Base-by-base conservation (phyloP, 257 asterid genomes). In the Paraleonurus japonicus region DNA sequence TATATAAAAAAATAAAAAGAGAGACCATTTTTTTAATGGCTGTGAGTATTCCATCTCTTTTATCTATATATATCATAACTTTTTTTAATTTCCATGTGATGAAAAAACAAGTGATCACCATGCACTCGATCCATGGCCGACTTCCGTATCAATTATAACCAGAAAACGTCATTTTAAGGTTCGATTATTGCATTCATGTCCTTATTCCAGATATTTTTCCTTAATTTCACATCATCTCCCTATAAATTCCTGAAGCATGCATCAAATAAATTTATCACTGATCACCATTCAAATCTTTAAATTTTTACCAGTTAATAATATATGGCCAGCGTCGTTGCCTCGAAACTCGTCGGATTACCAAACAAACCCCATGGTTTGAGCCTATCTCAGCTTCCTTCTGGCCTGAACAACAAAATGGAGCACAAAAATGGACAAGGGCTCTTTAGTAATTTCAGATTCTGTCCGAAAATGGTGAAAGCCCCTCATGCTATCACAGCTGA, bases 401-500 rank as follows among this genome's bases (percentile, higher is more conserved):
- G 7, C 4, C 8, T 41, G 60, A 45, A 19, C 32, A 73, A 51
- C 30, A 26, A 55, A 11, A 2, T 68, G 35, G 74, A 70, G 60
- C 77, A 37, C 9, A 72, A 57, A 66, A 47, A 4, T 19, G 33
- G 62, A 1, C 19, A 50, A 1, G 75, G 69, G 57, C 9, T 61
- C 0, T 35, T 48, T 10, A 72, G 41, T 26, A 61, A 51, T 20
- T 41, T 72, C 75, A 26, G 55, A 30, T 48, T 67, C 19, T 13
- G 20, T 50, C 74, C 2, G 43, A 63, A 24, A 19, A 72, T 37
- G 43, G 19, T 19, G 11, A 39, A 19, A 20, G 27, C 54, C 13
- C 81, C 70, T 57, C 81, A 12, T 24, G 84, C 81, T 5, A n/a
- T 73, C 72, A 39, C 75, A 3, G 19, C 63, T 3, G 78, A 76